phyloP scores from a whole-genome alignment of 495 filamentous ascomycete genomes.

The Xylaria sp. region DNA sequence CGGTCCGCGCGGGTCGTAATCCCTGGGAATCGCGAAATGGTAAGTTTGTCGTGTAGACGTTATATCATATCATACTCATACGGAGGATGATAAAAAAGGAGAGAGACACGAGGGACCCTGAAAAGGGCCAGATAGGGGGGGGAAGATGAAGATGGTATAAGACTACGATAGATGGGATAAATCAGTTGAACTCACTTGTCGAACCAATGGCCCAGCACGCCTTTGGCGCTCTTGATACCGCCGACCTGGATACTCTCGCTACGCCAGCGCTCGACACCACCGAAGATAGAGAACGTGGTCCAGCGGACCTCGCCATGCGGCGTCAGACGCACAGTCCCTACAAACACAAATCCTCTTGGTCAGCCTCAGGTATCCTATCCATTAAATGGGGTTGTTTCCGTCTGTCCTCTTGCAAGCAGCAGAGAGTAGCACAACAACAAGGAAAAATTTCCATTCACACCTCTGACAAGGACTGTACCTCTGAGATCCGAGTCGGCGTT shows the following conservation, averaged over 20 bases:
- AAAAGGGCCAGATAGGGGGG: neutral
- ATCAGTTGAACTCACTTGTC: conserved; percentile 58
- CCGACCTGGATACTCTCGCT: conserved; percentile 73
- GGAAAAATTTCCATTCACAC: conserved; percentile 34
- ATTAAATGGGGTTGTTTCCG: no score
- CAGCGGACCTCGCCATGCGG: conserved; percentile 70
- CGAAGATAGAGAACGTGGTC: conserved; percentile 68
- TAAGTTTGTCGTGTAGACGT: conserved; percentile 14
- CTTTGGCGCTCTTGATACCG: conserved; percentile 61
- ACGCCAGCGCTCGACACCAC: conserved; percentile 66
- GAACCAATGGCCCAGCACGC: conserved; percentile 71
- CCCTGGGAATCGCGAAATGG: conserved; percentile 44
- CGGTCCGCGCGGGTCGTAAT: conserved; percentile 65
- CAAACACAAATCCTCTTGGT: conserved; percentile 19
- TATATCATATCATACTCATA: neutral
- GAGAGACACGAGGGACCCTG: neutral
- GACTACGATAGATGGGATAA: neutral
- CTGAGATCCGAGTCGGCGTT: conserved; percentile 63
- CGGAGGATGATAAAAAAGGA: neutral
- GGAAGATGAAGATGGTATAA: neutral
- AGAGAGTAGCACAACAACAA: neutral
- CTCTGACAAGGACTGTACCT: conserved; percentile 50
- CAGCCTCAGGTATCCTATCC: conserved; percentile 28
- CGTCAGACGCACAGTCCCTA: conserved; percentile 63
- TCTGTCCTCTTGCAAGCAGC: neutral